Percentiles rank a stretch among this genome's conserved stretches.
phyloP scores from a whole-genome alignment of 1,139 yeast genomes.

The Wickerhamomyces sp. region DNA sequence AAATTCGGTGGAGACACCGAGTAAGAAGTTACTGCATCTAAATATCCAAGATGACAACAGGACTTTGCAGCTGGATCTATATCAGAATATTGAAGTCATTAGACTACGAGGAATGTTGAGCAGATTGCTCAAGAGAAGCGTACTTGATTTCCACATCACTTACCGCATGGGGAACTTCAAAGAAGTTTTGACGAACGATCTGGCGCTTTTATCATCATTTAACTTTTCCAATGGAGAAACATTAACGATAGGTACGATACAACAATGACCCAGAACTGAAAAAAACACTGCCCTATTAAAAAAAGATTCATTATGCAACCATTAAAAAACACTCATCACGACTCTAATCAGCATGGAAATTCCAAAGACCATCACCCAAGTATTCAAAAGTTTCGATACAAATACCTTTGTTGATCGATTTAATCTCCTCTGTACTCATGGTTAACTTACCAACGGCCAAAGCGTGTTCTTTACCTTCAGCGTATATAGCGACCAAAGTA shows the following conservation, averaged over 20 bases:
- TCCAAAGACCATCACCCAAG: conserved; percentile 90
- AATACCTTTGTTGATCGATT: conserved; percentile 76
- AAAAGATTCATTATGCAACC: conserved; percentile 6
- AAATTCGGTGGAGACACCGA: background rate
- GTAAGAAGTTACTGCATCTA: conserved; percentile 8
- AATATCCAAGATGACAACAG: conserved; percentile 9
- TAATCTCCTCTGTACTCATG: conserved; percentile 90
- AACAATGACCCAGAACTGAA: background rate
- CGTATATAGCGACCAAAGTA: conserved; percentile 73
- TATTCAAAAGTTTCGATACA: conserved; percentile 85
- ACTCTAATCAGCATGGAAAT: conserved; percentile 36
- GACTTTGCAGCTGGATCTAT: background rate
- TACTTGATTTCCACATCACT: conserved; percentile 24
- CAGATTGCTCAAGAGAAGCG: conserved; percentile 10
- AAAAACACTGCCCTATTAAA: background rate
- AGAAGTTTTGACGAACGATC: conserved; percentile 29
- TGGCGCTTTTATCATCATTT: conserved; percentile 33
- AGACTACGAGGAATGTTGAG: conserved; percentile 28
- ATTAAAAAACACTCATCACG: background rate
- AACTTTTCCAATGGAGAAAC: conserved; percentile 21
- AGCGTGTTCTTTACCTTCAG: conserved; percentile 91
- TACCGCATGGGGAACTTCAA: conserved; percentile 16
- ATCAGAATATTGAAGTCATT: conserved; percentile 12
- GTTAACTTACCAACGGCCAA: conserved; percentile 81
- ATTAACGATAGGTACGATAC: conserved; percentile 4